A percentile compares a stretch with the other conserved stretches of the same genome.
phyloP scores from a whole-genome alignment of 2,329 filamentous ascomycete species.

The Ampelomyces quisqualis region DNA sequence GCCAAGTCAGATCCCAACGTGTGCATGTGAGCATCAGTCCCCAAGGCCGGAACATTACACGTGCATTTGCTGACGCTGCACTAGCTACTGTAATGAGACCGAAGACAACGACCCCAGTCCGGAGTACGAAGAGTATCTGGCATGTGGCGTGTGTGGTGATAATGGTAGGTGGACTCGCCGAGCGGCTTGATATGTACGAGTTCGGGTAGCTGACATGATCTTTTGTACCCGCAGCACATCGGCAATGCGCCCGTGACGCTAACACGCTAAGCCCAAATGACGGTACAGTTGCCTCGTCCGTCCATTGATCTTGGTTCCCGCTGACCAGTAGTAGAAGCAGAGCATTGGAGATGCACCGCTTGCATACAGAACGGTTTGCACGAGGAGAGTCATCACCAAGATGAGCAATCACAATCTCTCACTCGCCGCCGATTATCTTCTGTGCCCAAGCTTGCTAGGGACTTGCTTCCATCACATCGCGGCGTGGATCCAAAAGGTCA shows the following conservation, averaged over 20 bases:
- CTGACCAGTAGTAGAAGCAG: constrained; percentile 50
- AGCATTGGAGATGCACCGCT: constrained; percentile 62
- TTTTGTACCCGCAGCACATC: constrained; percentile 69
- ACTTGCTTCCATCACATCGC: constrained; percentile 69
- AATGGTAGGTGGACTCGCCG: constrained; percentile 64
- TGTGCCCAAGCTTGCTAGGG: constrained; percentile 66
- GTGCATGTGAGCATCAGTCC: constrained; percentile 61
- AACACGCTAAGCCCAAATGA: constrained; percentile 62
- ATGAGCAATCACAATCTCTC: constrained; percentile 43
- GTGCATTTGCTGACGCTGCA: constrained; percentile 13
- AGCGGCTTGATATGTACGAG: constrained; percentile 30
- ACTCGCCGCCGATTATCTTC: constrained; percentile 57
- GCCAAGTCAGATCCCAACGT: constrained; percentile 56
- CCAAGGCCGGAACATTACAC: constrained; percentile 11
- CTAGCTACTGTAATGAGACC: constrained; percentile 77
- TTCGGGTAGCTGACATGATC: constrained; percentile 51
- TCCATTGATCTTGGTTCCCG: constrained; percentile 8
- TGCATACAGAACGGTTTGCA: constrained; percentile 53
- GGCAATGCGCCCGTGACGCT: constrained; percentile 79
- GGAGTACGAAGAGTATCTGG: constrained; percentile 76
- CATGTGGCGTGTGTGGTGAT: constrained; percentile 76
- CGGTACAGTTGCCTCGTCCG: constrained; percentile 54
- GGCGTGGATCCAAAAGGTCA: constrained; percentile 63
- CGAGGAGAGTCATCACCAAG: constrained; percentile 30
- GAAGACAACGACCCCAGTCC: constrained; percentile 81